These are phyloP conservation scores for Pistacia integerrima DNA, from an alignment of 345 rosid species.

Conservation along the genomic window DNA sequence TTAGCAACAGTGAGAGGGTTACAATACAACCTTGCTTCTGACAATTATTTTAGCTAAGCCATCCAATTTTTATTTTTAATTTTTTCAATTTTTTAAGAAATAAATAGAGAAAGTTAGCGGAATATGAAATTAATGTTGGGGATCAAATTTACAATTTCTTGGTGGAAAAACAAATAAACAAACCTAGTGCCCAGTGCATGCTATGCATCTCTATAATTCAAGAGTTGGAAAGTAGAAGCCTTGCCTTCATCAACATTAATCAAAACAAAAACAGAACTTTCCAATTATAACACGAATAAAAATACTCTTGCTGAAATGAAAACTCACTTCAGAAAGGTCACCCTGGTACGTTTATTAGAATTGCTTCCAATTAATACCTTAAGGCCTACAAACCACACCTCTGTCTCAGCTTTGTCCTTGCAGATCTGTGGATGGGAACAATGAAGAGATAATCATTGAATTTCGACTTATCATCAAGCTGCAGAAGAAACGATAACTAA, in stretches of 20 bases:
- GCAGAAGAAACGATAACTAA: not conserved
- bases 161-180: not conserved
- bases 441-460: constrained; percentile 18
- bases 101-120: not conserved
- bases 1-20: not conserved
- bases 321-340: constrained; percentile 74
- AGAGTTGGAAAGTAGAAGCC: not conserved
- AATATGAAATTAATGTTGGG: not conserved
- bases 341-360: constrained; percentile 59
- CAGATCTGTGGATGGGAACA: constrained; percentile 64
- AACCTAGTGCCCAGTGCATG: not conserved
- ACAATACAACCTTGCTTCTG: not conserved
- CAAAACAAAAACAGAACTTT: not conserved
- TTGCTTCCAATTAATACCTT: constrained; percentile 60
- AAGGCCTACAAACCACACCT: constrained; percentile 90
- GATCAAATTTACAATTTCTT: not conserved
- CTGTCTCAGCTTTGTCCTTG: constrained; percentile 92
- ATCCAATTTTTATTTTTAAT: not conserved
- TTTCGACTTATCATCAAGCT: constrained; percentile 10
- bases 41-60: not conserved
- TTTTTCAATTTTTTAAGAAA: not conserved
- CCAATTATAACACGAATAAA: not conserved
- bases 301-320: not conserved
- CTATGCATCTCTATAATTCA: not conserved
- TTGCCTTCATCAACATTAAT: not conserved